phyloP scores from a whole-genome alignment of 345 rosid genomes.

The Draba incana region DNA sequence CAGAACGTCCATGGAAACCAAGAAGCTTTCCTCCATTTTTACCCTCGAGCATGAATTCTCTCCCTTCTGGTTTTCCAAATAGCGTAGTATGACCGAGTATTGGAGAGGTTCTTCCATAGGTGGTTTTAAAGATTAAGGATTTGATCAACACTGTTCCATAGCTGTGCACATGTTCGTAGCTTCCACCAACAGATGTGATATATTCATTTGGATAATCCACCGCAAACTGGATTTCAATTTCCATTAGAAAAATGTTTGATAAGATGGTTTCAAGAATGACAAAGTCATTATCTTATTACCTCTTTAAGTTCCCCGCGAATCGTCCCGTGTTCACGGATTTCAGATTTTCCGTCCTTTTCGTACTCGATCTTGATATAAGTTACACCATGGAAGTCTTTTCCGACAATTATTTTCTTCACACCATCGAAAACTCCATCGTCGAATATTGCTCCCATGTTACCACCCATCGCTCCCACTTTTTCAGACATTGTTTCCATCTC shows the following conservation, averaged over 20 bases:
- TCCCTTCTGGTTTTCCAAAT: constrained; percentile 5
- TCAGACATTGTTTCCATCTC: constrained; percentile 27
- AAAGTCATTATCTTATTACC: constrained; percentile 2
- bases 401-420: constrained; percentile 29
- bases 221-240: constrained; percentile 29
- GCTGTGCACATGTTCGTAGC: not conserved
- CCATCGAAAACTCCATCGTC: constrained; percentile 39
- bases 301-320: constrained; percentile 15
- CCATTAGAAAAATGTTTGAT: not conserved
- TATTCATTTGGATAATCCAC: constrained; percentile 41
- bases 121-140: constrained; percentile 26
- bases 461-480: constrained; percentile 31
- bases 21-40: constrained; percentile 35
- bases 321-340: constrained; percentile 30
- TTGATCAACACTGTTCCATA: not conserved
- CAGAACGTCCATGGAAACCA: constrained; percentile 38
- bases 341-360: constrained; percentile 29
- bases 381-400: not conserved
- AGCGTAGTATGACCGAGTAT: not conserved
- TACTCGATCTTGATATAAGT: constrained; percentile 34
- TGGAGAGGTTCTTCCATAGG: constrained; percentile 19
- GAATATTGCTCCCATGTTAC: constrained; percentile 21
- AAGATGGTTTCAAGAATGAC: not conserved
- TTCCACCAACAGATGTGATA: constrained; percentile 38
- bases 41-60: constrained; percentile 25